phyloP scores from a whole-genome alignment of 108 stramenopile species.

The Cyclostephanos tholiformis region DNA sequence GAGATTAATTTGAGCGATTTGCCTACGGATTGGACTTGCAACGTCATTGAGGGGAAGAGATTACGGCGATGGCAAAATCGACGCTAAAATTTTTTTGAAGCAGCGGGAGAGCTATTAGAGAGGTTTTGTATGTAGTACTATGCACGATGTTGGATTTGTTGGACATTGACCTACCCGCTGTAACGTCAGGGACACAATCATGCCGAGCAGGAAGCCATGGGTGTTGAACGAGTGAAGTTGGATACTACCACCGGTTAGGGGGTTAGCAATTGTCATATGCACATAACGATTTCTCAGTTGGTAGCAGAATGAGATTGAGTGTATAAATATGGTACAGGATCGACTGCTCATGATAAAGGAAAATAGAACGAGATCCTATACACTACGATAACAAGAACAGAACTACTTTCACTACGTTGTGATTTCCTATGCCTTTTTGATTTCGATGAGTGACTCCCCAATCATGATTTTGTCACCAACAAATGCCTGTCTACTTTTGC shows the following conservation, averaged over 20 bases:
- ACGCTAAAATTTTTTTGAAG: neutral
- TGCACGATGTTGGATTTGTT: too few species aligned
- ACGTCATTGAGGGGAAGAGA: conserved; percentile 70
- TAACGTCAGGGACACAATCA: too few species aligned
- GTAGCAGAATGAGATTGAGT: neutral
- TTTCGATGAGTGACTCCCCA: conserved; percentile 46
- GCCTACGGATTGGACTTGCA: conserved; percentile 66
- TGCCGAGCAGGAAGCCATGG: too few species aligned
- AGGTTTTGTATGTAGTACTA: too few species aligned
- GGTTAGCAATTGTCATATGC: neutral
- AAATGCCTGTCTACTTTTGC: conserved; percentile 61
- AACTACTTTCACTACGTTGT: neutral
- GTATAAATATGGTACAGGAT: neutral
- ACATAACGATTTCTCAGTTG: neutral
- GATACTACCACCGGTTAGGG: too few species aligned
- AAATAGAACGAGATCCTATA: conserved; percentile 2
- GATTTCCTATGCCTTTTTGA: conserved; percentile 15
- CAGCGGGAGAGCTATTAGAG: neutral
- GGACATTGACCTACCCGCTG: too few species aligned
- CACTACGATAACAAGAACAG: too few species aligned
- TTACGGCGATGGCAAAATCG: conserved; percentile 34
- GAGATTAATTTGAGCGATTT: conserved; percentile 58
- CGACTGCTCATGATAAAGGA: conserved; percentile 5
- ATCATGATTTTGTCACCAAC: conserved; percentile 59
- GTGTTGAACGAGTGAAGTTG: too few species aligned